Conservation (phyloP, 2,329 filamentous ascomycete genomes). For the Penicillium concentricum region DNA sequence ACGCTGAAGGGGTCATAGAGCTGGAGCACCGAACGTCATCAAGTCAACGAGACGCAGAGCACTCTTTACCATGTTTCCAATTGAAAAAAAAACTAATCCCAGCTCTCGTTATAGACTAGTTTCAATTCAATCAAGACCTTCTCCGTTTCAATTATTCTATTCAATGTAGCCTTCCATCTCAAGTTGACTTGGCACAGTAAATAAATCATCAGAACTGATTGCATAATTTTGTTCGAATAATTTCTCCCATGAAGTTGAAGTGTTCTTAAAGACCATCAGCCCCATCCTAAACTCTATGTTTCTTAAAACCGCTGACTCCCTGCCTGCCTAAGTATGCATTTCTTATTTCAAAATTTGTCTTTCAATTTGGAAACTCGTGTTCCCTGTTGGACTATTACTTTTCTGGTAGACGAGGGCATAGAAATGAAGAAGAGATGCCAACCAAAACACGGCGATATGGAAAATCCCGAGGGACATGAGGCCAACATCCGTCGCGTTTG, state of each 20-base stretch:
- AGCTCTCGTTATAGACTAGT: not conserved
- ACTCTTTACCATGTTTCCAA: not conserved
- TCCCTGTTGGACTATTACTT: not conserved
- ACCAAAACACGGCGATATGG: too few species aligned
- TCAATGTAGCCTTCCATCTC: not conserved
- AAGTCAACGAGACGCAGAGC: not conserved
- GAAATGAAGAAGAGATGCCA: not conserved
- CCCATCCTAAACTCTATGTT: too few species aligned
- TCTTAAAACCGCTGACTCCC: too few species aligned
- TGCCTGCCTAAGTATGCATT: too few species aligned
- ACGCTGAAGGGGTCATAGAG: slow-evolving; percentile 11
- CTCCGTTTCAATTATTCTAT: not conserved
- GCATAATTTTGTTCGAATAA: too few species aligned
- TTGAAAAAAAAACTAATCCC: not conserved
- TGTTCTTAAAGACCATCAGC: too few species aligned
- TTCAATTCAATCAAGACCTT: not conserved
- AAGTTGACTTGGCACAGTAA: not conserved
- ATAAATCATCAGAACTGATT: too few species aligned
- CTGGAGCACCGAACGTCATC: not conserved
- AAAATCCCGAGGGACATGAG: not conserved
- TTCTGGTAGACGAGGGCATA: not conserved
- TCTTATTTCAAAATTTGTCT: too few species aligned
- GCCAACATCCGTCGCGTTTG: too few species aligned
- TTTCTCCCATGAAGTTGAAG: too few species aligned
- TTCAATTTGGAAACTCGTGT: too few species aligned